Evolutionary conservation across 1,284 basidiomycete genomes (phyloP).

Genomic region (Kwoniella shivajii): DNA sequence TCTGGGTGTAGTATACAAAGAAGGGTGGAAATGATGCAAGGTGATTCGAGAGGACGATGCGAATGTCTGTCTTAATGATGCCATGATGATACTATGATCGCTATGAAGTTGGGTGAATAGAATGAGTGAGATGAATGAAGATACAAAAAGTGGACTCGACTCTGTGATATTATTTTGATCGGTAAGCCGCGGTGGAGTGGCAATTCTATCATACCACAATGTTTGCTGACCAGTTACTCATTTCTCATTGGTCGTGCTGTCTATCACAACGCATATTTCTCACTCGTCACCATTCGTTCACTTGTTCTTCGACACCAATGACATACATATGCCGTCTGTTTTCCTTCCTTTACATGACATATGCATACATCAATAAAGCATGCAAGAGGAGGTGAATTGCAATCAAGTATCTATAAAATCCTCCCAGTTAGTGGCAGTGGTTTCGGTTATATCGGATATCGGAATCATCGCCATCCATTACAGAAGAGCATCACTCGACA

Average conservation of each 20-base stretch:
- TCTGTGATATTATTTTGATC: neutral
- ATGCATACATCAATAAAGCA: neutral
- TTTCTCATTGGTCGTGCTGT: conserved; percentile 5
- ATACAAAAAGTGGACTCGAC: neutral
- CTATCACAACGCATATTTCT: neutral
- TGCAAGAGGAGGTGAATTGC: no score
- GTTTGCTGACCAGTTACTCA: conserved; percentile 1
- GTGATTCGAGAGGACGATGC: conserved; percentile 27
- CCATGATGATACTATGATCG: conserved; percentile 6
- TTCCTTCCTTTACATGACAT: neutral
- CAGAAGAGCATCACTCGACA: neutral
- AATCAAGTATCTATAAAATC: neutral
- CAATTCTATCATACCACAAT: neutral
- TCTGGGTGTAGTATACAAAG: neutral
- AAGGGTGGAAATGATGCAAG: conserved; percentile 16
- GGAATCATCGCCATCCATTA: neutral
- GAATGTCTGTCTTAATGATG: conserved; percentile 17
- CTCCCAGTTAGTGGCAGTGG: neutral
- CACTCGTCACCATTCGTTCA: neutral
- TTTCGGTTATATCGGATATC: conserved; percentile 14
- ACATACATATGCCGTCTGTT: neutral
- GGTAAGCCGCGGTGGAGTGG: conserved; percentile 13
- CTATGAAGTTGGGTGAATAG: neutral
- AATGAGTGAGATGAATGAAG: neutral
- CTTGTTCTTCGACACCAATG: neutral